Conservation (phyloP, 176 grass and related monocot species). For the Lolium multiflorum region DNA sequence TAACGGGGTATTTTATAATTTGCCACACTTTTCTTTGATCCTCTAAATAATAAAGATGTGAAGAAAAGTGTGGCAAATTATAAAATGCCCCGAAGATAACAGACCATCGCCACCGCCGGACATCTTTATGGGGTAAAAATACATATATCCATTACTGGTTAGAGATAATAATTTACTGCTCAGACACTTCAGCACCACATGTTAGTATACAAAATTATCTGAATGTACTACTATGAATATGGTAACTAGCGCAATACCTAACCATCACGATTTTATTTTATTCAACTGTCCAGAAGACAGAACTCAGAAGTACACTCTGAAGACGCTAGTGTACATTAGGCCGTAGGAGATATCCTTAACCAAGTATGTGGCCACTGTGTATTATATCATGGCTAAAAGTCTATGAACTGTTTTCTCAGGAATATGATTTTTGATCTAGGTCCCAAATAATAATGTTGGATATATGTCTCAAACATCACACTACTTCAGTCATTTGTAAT, state of each 20-base stretch:
- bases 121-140: background rate
- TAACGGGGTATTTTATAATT: too few relatives aligned
- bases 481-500: conserved; percentile 14
- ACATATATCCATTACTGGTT: background rate
- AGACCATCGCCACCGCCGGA: background rate
- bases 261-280: conserved; percentile 23
- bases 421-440: background rate
- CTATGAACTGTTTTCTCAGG: background rate
- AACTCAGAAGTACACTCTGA: background rate
- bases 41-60: too few relatives aligned
- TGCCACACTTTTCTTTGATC: too few relatives aligned
- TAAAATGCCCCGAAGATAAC: too few relatives aligned
- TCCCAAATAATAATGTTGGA: background rate
- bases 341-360: conserved; percentile 17
- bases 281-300: background rate
- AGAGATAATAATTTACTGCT: background rate
- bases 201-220: conserved; percentile 24
- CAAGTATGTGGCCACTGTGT: background rate
- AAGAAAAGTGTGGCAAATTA: too few relatives aligned
- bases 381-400: background rate
- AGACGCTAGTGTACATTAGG: conserved; percentile 13
- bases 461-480: background rate
- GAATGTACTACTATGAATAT: conserved; percentile 23
- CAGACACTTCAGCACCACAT: background rate
- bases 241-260: background rate